A percentile compares a stretch with the other conserved stretches of the same genome.
Evolutionary conservation across 306 rosid species (phyloP).

Genomic region (Urtica urens): DNA sequence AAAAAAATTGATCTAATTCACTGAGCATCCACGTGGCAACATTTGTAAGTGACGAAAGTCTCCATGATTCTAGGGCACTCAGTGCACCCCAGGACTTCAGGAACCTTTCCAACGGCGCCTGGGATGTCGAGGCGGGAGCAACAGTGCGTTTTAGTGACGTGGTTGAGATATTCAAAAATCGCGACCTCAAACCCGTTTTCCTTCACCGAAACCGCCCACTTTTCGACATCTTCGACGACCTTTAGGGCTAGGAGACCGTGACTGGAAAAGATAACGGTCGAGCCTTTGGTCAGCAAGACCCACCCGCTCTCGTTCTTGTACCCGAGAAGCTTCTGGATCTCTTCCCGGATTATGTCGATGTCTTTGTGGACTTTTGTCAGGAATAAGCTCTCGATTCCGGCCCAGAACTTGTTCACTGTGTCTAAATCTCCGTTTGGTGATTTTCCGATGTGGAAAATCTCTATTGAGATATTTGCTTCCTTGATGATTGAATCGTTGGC

Average conservation of each 20-base stretch:
- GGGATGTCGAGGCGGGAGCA: conserved; percentile 24
- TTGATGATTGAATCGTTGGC: conserved; percentile 21
- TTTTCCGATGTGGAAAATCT: conserved; percentile 17
- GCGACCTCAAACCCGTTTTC: conserved; percentile 17
- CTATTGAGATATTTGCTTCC: conserved; percentile 18
- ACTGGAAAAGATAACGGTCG: conserved; percentile 15
- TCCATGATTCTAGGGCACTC: conserved; percentile 41
- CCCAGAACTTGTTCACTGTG: conserved; percentile 24
- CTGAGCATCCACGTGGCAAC: conserved; percentile 35
- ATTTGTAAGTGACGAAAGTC: conserved; percentile 33
- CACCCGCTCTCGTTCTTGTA: conserved; percentile 46
- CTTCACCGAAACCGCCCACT: conserved; percentile 16
- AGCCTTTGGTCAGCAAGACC: conserved; percentile 30
- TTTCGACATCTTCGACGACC: conserved; percentile 24
- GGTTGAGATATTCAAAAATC: conserved; percentile 3
- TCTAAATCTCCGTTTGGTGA: not conserved
- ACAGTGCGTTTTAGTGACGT: not conserved
- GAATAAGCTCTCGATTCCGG: conserved; percentile 19
- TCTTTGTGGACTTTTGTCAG: conserved; percentile 9
- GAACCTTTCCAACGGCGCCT: conserved; percentile 21
- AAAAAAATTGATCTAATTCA: too few relatives aligned
- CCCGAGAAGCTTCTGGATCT: conserved; percentile 34
- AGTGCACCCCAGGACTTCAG: conserved; percentile 30
- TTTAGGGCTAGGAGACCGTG: conserved; percentile 24
- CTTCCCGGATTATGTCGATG: conserved; percentile 11